Evolutionary conservation across 192 early-diverging fungal genomes (phyloP).

Genomic region (Coemansia sp.): DNA sequence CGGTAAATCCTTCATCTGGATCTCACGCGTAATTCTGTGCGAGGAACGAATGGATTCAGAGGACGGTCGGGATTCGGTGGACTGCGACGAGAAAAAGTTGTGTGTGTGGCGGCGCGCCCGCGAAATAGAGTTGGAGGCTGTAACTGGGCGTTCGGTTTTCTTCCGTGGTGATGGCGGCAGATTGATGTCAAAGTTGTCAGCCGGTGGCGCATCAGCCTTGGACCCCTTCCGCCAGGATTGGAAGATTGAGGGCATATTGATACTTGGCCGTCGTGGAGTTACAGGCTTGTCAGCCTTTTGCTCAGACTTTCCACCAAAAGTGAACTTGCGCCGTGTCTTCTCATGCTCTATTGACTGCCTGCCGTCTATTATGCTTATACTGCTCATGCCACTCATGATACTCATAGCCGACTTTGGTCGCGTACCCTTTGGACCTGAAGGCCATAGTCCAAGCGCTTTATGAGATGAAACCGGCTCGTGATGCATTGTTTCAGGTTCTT

Average conservation of each 20-base stretch:
- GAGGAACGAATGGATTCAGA: constrained; percentile 23
- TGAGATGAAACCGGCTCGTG: neutral
- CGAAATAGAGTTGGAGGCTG: constrained; percentile 11
- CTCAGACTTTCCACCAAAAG: constrained; percentile 2
- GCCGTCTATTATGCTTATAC: neutral
- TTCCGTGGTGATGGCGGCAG: constrained; percentile 27
- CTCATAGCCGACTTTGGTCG: constrained; percentile 5
- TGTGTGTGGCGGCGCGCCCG: constrained; percentile 46
- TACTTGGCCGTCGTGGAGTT: constrained; percentile 13
- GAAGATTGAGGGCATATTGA: constrained; percentile 12
- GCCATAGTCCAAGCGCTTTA: constrained; percentile 13
- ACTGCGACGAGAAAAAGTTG: constrained; percentile 41
- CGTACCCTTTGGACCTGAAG: constrained; percentile 5
- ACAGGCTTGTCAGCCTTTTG: neutral
- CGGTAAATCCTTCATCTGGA: constrained; percentile 53
- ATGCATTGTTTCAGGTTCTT: neutral
- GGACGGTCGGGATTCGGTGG: constrained; percentile 21
- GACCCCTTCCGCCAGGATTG: constrained; percentile 14
- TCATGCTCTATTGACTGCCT: neutral
- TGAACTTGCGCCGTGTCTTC: constrained; percentile 10
- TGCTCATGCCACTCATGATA: neutral
- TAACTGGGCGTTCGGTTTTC: neutral
- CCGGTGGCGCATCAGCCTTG: constrained; percentile 3
- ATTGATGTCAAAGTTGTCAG: constrained; percentile 18
- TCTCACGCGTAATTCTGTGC: constrained; percentile 30